Conservation (phyloP, 352 stramenopile species). For the Pythium plurisporium region DNA sequence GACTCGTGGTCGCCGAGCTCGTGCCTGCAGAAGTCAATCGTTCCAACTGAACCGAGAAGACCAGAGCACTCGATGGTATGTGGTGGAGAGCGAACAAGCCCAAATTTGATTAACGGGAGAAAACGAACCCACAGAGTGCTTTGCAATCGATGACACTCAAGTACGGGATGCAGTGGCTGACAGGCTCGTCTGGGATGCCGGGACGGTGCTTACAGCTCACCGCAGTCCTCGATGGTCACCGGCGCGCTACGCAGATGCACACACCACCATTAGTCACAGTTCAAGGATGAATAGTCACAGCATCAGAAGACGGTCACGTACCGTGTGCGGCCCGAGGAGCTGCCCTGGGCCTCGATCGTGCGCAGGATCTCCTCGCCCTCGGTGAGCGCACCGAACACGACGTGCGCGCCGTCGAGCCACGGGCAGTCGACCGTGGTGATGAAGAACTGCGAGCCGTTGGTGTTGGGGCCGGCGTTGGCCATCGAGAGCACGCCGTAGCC, state of each 20-base stretch:
- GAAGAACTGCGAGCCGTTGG: constrained; percentile 98
- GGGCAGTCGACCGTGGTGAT: constrained; percentile 79
- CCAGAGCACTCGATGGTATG: too few relatives aligned
- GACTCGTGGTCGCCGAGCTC: constrained; percentile 1
- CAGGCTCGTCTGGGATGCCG: constrained; percentile 7
- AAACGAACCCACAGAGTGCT: too few relatives aligned
- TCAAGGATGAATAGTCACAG: background rate
- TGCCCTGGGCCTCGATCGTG: constrained; percentile 94
- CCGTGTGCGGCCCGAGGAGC: constrained; percentile 83
- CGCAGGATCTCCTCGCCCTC: constrained; percentile 92
- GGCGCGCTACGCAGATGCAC: constrained; percentile 22
- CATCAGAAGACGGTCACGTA: constrained; percentile 35
- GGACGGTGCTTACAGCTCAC: constrained; percentile 78
- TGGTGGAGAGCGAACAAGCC: too few relatives aligned
- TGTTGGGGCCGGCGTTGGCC: constrained; percentile 81
- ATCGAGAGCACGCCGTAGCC: constrained; percentile 73
- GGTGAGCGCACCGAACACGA: background rate
- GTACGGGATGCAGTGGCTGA: too few relatives aligned
- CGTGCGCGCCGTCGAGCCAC: background rate
- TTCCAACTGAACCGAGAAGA: background rate
- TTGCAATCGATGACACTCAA: too few relatives aligned
- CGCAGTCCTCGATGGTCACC: constrained; percentile 96
- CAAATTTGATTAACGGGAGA: too few relatives aligned
- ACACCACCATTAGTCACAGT: background rate
- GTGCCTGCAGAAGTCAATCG: background rate